phyloP scores from a whole-genome alignment of 2,329 filamentous ascomycete genomes.

The Penicillium thymicola region DNA sequence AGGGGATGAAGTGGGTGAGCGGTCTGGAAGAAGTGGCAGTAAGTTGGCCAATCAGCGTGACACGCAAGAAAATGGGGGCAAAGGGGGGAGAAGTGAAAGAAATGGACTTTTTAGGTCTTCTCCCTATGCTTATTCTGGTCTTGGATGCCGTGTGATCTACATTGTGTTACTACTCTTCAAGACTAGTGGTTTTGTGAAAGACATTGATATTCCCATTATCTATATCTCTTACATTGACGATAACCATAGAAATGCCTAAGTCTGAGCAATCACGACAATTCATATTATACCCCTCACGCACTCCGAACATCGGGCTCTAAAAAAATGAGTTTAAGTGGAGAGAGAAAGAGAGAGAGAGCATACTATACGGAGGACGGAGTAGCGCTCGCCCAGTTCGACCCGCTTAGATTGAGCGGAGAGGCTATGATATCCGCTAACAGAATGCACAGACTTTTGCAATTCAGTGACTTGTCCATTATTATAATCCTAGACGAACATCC shows the following conservation, averaged over 20 bases:
- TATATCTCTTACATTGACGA: neutral
- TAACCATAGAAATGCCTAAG: neutral
- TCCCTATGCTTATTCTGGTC: slow-evolving; percentile 3
- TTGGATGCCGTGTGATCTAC: slow-evolving; percentile 6
- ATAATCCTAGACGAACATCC: slow-evolving; percentile 7
- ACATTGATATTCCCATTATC: neutral
- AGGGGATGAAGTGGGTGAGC: slow-evolving; percentile 23
- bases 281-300: neutral
- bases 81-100: slow-evolving; percentile 13
- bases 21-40: slow-evolving; percentile 21
- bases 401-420: slow-evolving; percentile 5
- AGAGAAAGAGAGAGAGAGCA: neutral
- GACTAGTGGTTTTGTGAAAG: neutral
- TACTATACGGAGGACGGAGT: too few relatives aligned
- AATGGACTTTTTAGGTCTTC: neutral
- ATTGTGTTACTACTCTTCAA: neutral
- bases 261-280: too few relatives aligned
- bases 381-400: neutral
- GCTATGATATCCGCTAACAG: slow-evolving; percentile 2
- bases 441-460: slow-evolving; percentile 4
- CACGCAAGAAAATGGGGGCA: slow-evolving; percentile 11
- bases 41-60: slow-evolving; percentile 20
- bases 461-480: slow-evolving; percentile 6
- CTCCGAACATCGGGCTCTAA: neutral
- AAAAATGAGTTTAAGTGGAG: neutral